Evolutionary conservation across 2,329 filamentous ascomycete genomes (phyloP).

Genomic region (Botryosphaeria agaves): DNA sequence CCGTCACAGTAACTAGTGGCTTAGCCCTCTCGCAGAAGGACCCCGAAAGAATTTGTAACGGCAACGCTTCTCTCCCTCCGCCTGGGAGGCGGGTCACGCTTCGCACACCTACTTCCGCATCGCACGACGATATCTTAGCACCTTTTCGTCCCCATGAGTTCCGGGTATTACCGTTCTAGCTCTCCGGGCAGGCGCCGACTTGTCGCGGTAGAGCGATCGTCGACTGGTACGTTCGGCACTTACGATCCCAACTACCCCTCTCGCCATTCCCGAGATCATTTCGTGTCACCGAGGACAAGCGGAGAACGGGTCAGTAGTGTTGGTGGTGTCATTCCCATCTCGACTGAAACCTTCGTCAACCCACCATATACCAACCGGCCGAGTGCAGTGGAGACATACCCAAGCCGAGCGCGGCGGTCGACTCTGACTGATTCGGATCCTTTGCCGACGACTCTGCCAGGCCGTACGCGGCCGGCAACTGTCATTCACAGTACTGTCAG

Average conservation of each 20-base stretch:
- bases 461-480: slow-evolving; percentile 16
- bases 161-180: slow-evolving; percentile 14
- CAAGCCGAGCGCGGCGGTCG: slow-evolving; percentile 26
- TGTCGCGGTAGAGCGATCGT: slow-evolving; percentile 11
- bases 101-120: no score
- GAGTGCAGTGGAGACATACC: slow-evolving; percentile 20
- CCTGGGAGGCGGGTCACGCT: no score
- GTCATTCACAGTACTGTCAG: slow-evolving; percentile 14
- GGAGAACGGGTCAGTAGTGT: background rate
- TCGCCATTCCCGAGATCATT: slow-evolving; percentile 11
- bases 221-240: slow-evolving; percentile 13
- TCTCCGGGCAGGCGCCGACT: slow-evolving; percentile 17
- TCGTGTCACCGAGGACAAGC: background rate
- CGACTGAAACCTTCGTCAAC: slow-evolving; percentile 16
- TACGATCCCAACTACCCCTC: slow-evolving; percentile 8
- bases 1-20: no score
- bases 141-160: no score
- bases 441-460: slow-evolving; percentile 11
- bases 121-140: no score
- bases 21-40: no score
- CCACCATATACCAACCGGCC: slow-evolving; percentile 8
- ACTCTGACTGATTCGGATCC: slow-evolving; percentile 20
- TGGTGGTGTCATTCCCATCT: slow-evolving; percentile 17
- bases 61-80: no score
- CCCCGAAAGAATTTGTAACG: no score